Base-by-base conservation (phyloP, 345 rosid genomes). In the Cochlearia excelsa region DNA sequence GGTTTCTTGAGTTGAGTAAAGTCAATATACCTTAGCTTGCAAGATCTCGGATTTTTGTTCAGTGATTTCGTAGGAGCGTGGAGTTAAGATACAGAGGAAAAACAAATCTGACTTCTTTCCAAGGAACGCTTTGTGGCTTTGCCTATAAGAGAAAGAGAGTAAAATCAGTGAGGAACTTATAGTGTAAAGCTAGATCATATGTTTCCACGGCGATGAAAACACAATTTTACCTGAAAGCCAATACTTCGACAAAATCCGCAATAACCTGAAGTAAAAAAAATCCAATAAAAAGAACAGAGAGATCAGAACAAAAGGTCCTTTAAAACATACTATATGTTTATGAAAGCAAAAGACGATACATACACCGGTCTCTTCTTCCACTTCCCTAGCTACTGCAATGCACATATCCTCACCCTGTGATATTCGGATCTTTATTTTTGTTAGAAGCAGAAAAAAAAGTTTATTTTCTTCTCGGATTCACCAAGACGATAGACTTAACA, bases 281-380 rank as follows among this genome's bases (percentile, higher is more conserved):
- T 10, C 46, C 29, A 4, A 56, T 40, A 66, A 23, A 48, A 9
- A 11, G 8, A 62, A 56, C 4, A 29, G 43, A 49, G 9, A 11
- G 11, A 1, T 72, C 42, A 75, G 66, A 59, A 51, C 33, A 47
- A 9, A 27, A 60, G 2, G 47, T 52, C 41, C 1, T 16, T 7
- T 9, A 9, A 38, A 60, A 27, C 29, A 4, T 39, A 63, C 6
- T 31, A 7, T 6, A 4, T 1, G n/a, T 9, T 33, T 52, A 6
- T 26, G 26, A 28, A 9, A 40, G 48, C 9, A 30, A 51, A n/a
- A n/a, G n/a, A n/a, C n/a, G 9, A 47, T 5, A 69, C 91, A 73
- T 74, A 88, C 98, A 70, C 85, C 86, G 0, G 95, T 88, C 67
- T 87, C 98, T 88, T 91, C 98, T 66, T 82, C 73, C 26, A 85